Conservation (phyloP, 257 asterid genomes). For the Forsythia suspensa region DNA sequence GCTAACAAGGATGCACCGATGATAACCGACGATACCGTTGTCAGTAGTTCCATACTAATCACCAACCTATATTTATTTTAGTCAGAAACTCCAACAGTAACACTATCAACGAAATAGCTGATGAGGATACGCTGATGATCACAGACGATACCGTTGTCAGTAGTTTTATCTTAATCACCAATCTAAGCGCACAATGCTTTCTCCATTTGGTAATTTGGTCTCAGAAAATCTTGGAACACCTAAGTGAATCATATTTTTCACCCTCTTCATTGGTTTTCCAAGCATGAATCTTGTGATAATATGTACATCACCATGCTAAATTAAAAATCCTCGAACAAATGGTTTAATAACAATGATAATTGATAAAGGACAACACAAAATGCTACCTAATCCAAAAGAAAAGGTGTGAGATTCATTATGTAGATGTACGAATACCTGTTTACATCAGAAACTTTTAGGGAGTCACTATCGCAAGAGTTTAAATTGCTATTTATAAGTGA, state of each 20-base stretch:
- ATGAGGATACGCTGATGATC: too few species aligned
- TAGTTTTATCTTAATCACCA: too few species aligned
- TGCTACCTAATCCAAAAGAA: not conserved
- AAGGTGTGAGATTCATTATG: not conserved
- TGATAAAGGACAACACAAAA: not conserved
- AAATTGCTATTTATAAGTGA: conserved; percentile 21
- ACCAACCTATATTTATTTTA: too few species aligned
- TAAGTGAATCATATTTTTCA: not conserved
- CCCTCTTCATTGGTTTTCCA: not conserved
- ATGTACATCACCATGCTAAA: not conserved
- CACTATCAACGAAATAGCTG: too few species aligned
- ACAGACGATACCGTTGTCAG: too few species aligned
- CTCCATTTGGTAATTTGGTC: not conserved
- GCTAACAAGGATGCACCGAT: too few species aligned
- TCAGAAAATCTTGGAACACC: not conserved
- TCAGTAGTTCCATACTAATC: too few species aligned
- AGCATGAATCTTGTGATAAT: not conserved
- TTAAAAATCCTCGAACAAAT: not conserved
- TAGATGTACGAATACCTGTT: conserved; percentile 32
- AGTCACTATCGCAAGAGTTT: conserved; percentile 15
- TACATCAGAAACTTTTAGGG: conserved; percentile 22
- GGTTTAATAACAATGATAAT: not conserved
- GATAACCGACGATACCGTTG: too few species aligned
- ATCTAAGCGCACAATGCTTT: not conserved
- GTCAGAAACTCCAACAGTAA: too few species aligned